Evolutionary conservation across 2,329 filamentous ascomycete genomes (phyloP), one percentile per base, ranked within the genome.

Genomic region (Pseudogymnoascus sp.): DNA sequence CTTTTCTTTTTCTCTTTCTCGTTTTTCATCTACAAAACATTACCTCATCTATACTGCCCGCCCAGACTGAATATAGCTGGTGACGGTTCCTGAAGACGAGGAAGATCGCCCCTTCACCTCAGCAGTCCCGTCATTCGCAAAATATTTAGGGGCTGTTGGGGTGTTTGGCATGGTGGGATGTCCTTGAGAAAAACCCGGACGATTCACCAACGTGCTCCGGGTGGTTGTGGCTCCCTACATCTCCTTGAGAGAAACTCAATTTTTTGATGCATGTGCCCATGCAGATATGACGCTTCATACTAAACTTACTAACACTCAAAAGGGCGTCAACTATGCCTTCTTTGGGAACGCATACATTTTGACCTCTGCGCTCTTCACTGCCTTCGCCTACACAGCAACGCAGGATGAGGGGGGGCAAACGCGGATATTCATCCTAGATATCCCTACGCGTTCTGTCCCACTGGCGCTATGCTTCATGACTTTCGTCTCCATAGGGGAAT

Each of bases 371-470:
- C 81, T 99, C 61, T 86, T 89, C 60, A 79, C 96, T 64, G 91
- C 92, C 41, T 82, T 96, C 71, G 80, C 80, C 68, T 97, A 97
- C 73, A 96, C 92, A 5, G 90, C 86, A 66, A 86, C 87, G 1
- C 92, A 96, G 74, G 92, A 96, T 70, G 90, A 93, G 72, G 90
- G 90, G 59, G 80, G 81, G 68, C 88, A 88, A 72, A 84, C 89
- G 5, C 87, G 81, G 61, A 93, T 95, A 73, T 90, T 92, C 77
- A 84, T 97, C 71, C 76, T 97, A 68, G 89, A 84, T 39, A 89
- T 97, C 64, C 91, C 91, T 5, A 86, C 91, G 12, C 91, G 93
- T 73, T 84, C 87, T 70, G 80, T 94, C 31, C 94, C 94, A 2
- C 89, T 87, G 72, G 87, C 88, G 66, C 89, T 96, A 82, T 82